phyloP scores from a whole-genome alignment of 1,139 yeast genomes.

The Pichia sp. region DNA sequence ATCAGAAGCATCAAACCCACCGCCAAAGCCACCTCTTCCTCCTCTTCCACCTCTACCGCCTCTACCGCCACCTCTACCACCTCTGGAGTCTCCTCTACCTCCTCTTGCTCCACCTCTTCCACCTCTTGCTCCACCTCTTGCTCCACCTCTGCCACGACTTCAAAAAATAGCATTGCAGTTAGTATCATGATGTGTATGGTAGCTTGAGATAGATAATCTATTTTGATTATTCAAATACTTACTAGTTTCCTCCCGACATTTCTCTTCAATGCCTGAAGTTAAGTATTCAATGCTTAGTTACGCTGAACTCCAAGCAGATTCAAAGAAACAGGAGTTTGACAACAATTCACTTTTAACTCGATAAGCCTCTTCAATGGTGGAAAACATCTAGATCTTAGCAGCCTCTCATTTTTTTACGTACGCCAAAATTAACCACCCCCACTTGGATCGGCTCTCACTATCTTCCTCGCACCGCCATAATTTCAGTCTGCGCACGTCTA shows the following conservation, averaged over 20 bases:
- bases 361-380: no score
- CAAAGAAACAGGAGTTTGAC: no score
- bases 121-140: slow-evolving; percentile 15
- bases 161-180: neutral
- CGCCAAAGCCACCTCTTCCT: slow-evolving; percentile 18
- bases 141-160: slow-evolving; percentile 9
- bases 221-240: neutral
- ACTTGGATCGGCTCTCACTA: no score
- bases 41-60: slow-evolving; percentile 18
- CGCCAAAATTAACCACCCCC: no score
- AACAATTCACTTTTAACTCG: no score
- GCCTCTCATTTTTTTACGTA: no score
- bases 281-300: neutral
- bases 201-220: no score
- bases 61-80: slow-evolving; percentile 16
- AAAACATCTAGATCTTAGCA: no score
- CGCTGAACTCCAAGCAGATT: no score
- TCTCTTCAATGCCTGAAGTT: neutral
- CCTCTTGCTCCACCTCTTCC: slow-evolving; percentile 16
- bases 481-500: no score
- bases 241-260: slow-evolving; percentile 11
- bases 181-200: neutral
- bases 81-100: slow-evolving; percentile 12
- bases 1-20: slow-evolving; percentile 9
- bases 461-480: no score